Evolutionary conservation across 495 filamentous ascomycete species (phyloP), one percentile per base, ranked within the genome.

Genomic region (Glarea lozoyensis): DNA sequence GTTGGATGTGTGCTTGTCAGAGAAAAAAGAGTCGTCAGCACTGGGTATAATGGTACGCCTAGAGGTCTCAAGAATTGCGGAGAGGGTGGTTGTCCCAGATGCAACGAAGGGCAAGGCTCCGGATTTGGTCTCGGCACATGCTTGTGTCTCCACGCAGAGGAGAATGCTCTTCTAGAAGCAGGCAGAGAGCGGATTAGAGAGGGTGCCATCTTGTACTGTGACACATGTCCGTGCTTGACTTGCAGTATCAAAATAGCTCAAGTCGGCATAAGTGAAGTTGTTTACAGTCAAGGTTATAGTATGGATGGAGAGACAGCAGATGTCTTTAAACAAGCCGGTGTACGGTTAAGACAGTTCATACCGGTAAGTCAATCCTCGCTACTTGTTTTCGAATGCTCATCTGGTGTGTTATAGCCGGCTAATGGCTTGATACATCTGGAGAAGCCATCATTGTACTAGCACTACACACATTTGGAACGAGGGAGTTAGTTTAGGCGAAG

Each of bases 191-290:
- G 92, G 16, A 84, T 98, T 50, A 70, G 87, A 25, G 56, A 59
- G 30, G 71, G 81, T 9, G 70, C 84, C 10, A 83, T 82, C 41
- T 67, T 98, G 21, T 98, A 98, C 58, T 96, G 92, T 56, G 86
- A 97, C 59, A 98, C 92, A 59, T 97, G 92, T 54, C 92, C 92
- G 10, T 98, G 92, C 53, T 70, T 97, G 67, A 98, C 92, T n/a
- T 98, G 92, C 60, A 90, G 84, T 49, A 89, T 97, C 64, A 98
- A 98, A 61, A 96, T 98, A 55, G 79, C 84, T 6, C 92, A 98
- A 63, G 87, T 96, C 18, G 92, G 92, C 0, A 94, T 98, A 22
- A 78, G 71, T 17, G 92, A 98, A 67, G 92, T 98, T 19, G 92
- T 98, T 20, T 98, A 93, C 58, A 85, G 76, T 36, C 82, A 92